Evolutionary conservation across 1,139 yeast genomes (phyloP).

Genomic region (Scheffersomyces quercinus): DNA sequence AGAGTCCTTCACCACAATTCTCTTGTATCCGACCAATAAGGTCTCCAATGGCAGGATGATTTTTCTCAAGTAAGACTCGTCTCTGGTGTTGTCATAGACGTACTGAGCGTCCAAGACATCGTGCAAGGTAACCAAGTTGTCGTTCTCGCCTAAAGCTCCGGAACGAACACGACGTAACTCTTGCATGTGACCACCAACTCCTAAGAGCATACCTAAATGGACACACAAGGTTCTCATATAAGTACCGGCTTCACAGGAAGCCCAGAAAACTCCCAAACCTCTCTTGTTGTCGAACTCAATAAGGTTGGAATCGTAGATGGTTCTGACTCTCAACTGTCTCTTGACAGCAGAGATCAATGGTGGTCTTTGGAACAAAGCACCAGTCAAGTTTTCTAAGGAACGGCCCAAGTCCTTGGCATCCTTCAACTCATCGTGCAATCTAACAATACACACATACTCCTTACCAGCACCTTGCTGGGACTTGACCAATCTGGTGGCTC

Average conservation of each 20-base stretch:
- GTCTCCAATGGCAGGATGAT: conserved; percentile 96
- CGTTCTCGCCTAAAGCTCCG: conserved; percentile 90
- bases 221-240: conserved; percentile 99
- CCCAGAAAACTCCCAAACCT: conserved; percentile 98
- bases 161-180: conserved; percentile 98
- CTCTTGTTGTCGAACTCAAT: conserved; percentile 96
- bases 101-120: conserved; percentile 98
- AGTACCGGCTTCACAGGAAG: conserved; percentile 99
- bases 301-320: conserved; percentile 93
- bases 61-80: conserved; percentile 91
- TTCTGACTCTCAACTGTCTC: conserved; percentile 97
- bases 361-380: conserved; percentile 98
- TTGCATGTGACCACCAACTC: conserved; percentile 99
- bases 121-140: conserved; percentile 91
- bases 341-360: conserved; percentile 98
- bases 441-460: conserved; percentile 96
- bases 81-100: conserved; percentile 95
- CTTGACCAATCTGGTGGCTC: conserved; percentile 97
- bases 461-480: conserved; percentile 99
- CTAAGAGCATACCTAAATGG: conserved; percentile 95
- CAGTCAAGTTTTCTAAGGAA: conserved; percentile 89
- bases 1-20: conserved; percentile 96
- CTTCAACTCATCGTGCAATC: conserved; percentile 89
- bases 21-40: conserved; percentile 88
- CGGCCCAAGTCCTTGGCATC: conserved; percentile 90